Percentiles rank a stretch among this genome's conserved stretches.
phyloP scores from a whole-genome alignment of 176 grass and related monocot species.

The Paspalum notatum region DNA sequence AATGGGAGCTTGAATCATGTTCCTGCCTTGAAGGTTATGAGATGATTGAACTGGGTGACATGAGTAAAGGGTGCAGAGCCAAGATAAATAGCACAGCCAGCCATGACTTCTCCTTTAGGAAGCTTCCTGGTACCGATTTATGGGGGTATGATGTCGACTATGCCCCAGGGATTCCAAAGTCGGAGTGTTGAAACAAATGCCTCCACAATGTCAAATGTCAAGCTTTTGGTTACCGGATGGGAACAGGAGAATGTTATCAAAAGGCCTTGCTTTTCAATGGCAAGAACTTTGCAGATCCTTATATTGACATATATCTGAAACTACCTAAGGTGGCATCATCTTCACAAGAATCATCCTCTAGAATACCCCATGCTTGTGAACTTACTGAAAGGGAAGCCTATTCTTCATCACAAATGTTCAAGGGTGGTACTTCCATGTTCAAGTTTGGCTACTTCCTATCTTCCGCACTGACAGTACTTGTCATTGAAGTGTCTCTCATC shows the following conservation, averaged over 20 bases:
- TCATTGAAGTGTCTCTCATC: conserved; percentile 47
- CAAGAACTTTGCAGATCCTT: conserved; percentile 24
- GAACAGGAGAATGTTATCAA: conserved; percentile 34
- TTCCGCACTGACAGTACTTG: conserved; percentile 47
- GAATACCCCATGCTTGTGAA: neutral
- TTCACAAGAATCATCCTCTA: neutral
- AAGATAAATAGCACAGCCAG: neutral
- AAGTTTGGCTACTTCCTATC: conserved; percentile 56
- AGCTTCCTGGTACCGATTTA: conserved; percentile 36
- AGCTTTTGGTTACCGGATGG: conserved; percentile 50
- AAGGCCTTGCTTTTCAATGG: conserved; percentile 56
- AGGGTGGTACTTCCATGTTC: neutral
- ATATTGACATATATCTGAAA: conserved; percentile 53
- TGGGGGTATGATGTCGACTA: conserved; percentile 52
- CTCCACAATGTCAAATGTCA: conserved; percentile 32
- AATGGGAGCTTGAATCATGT: conserved; percentile 8
- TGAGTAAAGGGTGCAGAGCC: conserved; percentile 57
- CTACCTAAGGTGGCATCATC: neutral
- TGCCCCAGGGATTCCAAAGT: accelerated
- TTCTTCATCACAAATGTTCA: neutral
- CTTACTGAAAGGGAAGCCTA: conserved; percentile 7
- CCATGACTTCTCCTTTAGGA: conserved; percentile 20
- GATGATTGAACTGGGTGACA: conserved; percentile 46
- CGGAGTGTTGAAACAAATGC: conserved; percentile 40
- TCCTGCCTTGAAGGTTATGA: conserved; percentile 58